Evolutionary conservation across 345 rosid genomes (phyloP).

Genomic region (Gossypium australe): DNA sequence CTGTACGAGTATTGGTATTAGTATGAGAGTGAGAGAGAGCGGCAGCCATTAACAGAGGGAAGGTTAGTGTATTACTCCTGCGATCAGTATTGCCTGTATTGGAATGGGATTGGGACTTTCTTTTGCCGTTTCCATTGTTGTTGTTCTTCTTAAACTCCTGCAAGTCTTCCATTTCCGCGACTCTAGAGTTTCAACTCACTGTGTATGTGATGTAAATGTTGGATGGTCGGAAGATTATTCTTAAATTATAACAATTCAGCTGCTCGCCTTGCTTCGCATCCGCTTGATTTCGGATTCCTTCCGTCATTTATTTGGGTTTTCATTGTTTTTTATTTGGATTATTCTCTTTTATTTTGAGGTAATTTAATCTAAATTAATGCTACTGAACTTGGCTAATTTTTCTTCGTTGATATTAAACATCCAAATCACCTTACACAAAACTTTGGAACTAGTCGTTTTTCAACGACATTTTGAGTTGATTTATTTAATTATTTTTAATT

Average conservation of each 20-base stretch:
- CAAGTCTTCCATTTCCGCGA: background rate
- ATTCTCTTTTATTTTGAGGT: no score
- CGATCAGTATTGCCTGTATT: background rate
- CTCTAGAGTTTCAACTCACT: background rate
- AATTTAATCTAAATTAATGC: no score
- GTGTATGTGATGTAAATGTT: background rate
- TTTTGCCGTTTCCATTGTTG: slow-evolving; percentile 17
- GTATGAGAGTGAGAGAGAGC: slow-evolving; percentile 5
- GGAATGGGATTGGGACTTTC: background rate
- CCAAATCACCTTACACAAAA: no score
- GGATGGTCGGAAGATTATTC: background rate
- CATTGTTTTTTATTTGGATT: no score
- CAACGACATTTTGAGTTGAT: no score
- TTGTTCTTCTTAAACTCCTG: background rate
- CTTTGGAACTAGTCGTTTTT: no score
- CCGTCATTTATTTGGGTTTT: background rate
- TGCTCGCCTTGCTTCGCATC: background rate
- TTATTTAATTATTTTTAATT: no score
- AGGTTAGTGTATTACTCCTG: background rate
- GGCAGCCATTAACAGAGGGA: slow-evolving; percentile 37
- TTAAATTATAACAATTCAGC: background rate
- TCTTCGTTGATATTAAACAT: no score
- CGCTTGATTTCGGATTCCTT: background rate
- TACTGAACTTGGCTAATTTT: no score
- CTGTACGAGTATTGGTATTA: background rate